A percentile compares a stretch with the other conserved stretches of the same genome.
Conservation (phyloP, 352 stramenopile species). For the Phytophthora pini region DNA sequence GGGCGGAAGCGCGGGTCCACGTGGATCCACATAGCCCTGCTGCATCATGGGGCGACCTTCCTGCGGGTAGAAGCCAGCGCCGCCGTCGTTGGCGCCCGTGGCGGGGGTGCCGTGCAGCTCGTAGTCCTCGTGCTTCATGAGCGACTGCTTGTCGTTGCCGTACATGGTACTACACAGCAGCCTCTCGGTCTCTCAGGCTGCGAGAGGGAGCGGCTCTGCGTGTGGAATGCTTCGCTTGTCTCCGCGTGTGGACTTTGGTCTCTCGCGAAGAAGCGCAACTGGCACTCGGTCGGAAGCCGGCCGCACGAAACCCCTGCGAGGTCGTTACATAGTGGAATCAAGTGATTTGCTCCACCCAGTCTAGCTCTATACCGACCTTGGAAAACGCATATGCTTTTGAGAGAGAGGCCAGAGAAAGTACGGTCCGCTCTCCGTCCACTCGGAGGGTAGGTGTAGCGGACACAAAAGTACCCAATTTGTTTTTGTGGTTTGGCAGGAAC, state of each 20-base stretch:
- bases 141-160: slow-evolving; percentile 44
- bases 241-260: slow-evolving; percentile 19
- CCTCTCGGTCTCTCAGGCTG: slow-evolving; percentile 1
- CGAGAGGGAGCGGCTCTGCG: slow-evolving; percentile 4
- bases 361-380: slow-evolving; percentile 9
- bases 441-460: slow-evolving; percentile 6
- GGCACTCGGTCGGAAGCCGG: slow-evolving; percentile 12
- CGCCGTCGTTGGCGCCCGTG: slow-evolving; percentile 56
- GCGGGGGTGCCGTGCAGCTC: slow-evolving; percentile 64
- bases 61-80: slow-evolving; percentile 48
- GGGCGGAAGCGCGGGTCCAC: slow-evolving; percentile 62
- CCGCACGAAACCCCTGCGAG: slow-evolving; percentile 27
- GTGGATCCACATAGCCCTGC: slow-evolving; percentile 72
- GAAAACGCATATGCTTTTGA: not conserved
- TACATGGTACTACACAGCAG: slow-evolving; percentile 52
- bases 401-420: slow-evolving; percentile 5
- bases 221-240: slow-evolving; percentile 4
- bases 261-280: slow-evolving; percentile 46
- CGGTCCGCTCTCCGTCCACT: slow-evolving; percentile 21
- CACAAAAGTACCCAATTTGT: slow-evolving; percentile 25
- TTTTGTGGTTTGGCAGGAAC: no score
- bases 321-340: slow-evolving; percentile 26
- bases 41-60: slow-evolving; percentile 59
- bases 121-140: slow-evolving; percentile 61
- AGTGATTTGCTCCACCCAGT: slow-evolving; percentile 12